Percentiles rank a stretch among this genome's conserved stretches.
These are phyloP conservation scores for Mycena amicta DNA, from an alignment of 768 basidiomycete species.

Conservation along the genomic window DNA sequence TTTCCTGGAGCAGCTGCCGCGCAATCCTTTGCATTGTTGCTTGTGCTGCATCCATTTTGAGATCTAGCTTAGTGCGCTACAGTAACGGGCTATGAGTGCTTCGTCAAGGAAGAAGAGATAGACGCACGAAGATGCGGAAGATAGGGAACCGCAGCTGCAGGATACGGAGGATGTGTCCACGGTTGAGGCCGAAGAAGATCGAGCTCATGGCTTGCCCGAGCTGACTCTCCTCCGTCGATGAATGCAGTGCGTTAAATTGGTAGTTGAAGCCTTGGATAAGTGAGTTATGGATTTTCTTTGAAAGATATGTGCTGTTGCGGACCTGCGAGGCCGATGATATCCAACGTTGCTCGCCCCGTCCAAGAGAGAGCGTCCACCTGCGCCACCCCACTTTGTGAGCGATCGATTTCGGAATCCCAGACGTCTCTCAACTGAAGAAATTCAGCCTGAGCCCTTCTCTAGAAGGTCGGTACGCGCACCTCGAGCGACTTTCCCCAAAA, in stretches of 20 bases:
- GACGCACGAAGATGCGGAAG: constrained; percentile 1
- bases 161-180: background rate
- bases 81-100: too few species aligned
- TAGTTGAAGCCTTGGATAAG: constrained; percentile 10
- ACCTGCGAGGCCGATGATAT: constrained; percentile 29
- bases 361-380: constrained; percentile 35
- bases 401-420: constrained; percentile 24
- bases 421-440: constrained; percentile 16
- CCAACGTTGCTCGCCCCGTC: constrained; percentile 43
- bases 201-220: constrained; percentile 1
- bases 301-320: constrained; percentile 49
- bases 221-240: background rate
- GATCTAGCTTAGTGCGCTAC: background rate
- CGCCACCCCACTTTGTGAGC: constrained; percentile 30
- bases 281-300: constrained; percentile 9
- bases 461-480: constrained; percentile 19
- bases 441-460: too few species aligned
- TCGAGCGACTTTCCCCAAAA: constrained; percentile 37
- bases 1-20: constrained; percentile 37
- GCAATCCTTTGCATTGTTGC: constrained; percentile 40
- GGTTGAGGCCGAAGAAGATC: background rate
- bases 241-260: constrained; percentile 7
- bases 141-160: constrained; percentile 3
- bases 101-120: background rate
- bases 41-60: constrained; percentile 13